phyloP scores from a whole-genome alignment of 1,139 yeast species.

The Magnusiomyces fungicola region DNA sequence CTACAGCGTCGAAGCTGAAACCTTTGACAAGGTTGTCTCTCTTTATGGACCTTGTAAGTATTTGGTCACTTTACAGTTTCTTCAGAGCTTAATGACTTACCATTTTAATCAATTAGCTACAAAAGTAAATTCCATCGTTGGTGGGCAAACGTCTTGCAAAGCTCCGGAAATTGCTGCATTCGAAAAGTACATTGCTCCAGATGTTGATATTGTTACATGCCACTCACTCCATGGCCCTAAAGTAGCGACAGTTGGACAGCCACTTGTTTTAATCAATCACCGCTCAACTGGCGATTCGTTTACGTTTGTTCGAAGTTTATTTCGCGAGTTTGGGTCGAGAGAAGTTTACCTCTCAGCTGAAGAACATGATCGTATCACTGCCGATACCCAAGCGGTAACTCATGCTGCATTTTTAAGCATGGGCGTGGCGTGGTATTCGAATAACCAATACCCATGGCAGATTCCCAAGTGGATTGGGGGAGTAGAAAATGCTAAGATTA shows the following conservation, averaged over 20 bases:
- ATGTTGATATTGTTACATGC: slow-evolving; percentile 73
- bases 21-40: slow-evolving; percentile 61
- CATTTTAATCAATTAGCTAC: slow-evolving; percentile 40
- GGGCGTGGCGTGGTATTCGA: slow-evolving; percentile 94
- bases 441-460: slow-evolving; percentile 88
- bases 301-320: slow-evolving; percentile 52
- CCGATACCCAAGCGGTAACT: slow-evolving; percentile 97
- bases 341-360: slow-evolving; percentile 70
- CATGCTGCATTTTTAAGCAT: slow-evolving; percentile 95
- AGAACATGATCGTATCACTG: slow-evolving; percentile 90
- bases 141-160: slow-evolving; percentile 98
- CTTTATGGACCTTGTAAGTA: slow-evolving; percentile 56
- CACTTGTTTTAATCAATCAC: slow-evolving; percentile 77
- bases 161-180: slow-evolving; percentile 85
- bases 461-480: slow-evolving; percentile 87
- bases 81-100: background rate
- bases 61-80: too few species aligned
- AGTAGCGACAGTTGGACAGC: slow-evolving; percentile 85
- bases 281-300: slow-evolving; percentile 52
- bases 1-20: slow-evolving; percentile 77
- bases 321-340: slow-evolving; percentile 70
- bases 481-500: slow-evolving; percentile 89
- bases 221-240: slow-evolving; percentile 95
- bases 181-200: slow-evolving; percentile 64
- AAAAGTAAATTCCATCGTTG: slow-evolving; percentile 81